Evolutionary conservation across 2,329 filamentous ascomycete genomes (phyloP), one percentile per base, ranked within the genome.

Genomic region (Venturia effusa): DNA sequence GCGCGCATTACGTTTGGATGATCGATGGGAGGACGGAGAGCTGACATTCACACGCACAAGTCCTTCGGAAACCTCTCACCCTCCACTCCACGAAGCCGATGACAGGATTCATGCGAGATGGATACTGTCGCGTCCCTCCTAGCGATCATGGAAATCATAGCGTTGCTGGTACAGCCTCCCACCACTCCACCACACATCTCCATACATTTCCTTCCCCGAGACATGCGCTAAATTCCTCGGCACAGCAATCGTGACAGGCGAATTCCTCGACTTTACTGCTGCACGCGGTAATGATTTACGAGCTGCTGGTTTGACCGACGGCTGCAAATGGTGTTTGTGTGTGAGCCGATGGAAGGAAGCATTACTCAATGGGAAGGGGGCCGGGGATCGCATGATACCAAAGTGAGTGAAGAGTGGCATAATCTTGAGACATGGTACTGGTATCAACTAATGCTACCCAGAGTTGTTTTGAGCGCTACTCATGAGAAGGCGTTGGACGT

Each of bases 271-370:
- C 69, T 87, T 83, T 75, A 79, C 79, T 39, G 83, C 84, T 22
- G 76, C 77, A 4, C 78, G 79, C 43, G 84, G 84, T 45, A 87
- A 87, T 69, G 81, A 87, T 68, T 75, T 87, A 40, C 78, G 83
- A 30, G 68, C 72, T 5, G 77, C 78, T 24, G 84, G 84, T 3
- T 77, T 87, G 63, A 81, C 77, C 24, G 80, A 76, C 15, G 84
- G 84, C 8, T 85, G 83, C 69, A 83, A 82, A 71, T 87, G 84
- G 83, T 87, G 84, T 71, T 73, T 87, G 5, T 87, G 84, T 69
- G 83, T 83, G 2, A 75, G 72, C 13, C 73, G 84, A 55, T 87
- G 83, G 83, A 80, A 81, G 68, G 83, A 87, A 71, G 84, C 83
- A 1, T 80, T 84, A 66, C 76, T 82, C 63, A 83, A 83, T 1